Conservation (phyloP, 2,329 filamentous ascomycete species). For the Raffaelea ambrosiae region DNA sequence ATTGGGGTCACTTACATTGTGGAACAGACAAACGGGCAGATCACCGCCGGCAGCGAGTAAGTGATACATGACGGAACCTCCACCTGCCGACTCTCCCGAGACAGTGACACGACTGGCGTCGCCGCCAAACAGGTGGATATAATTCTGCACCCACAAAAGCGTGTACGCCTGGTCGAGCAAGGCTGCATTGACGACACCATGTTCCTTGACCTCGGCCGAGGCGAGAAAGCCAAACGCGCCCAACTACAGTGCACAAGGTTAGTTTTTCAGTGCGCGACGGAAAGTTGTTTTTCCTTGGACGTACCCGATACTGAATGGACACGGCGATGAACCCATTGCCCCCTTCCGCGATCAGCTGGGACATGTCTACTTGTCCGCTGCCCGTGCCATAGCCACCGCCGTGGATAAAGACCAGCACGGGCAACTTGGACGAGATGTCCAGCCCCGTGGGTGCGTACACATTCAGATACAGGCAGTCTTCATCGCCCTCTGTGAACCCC, state of each 20-base stretch:
- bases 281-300: not conserved
- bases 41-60: conserved; percentile 26
- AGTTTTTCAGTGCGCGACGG: not conserved
- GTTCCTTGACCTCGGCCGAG: conserved; percentile 10
- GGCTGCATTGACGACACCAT: conserved; percentile 37
- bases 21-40: not conserved
- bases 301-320: conserved; percentile 18
- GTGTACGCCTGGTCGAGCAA: conserved; percentile 43
- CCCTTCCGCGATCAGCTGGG: conserved; percentile 15
- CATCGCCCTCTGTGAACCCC: conserved; percentile 11
- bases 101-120: conserved; percentile 43
- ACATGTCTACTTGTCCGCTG: conserved; percentile 13
- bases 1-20: conserved; percentile 13
- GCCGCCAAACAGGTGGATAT: conserved; percentile 46
- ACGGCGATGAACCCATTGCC: conserved; percentile 17
- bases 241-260: not conserved
- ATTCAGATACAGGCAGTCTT: conserved; percentile 36
- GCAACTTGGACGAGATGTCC: conserved; percentile 25
- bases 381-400: conserved; percentile 20
- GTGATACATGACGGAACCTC: conserved; percentile 35
- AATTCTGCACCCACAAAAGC: conserved; percentile 42
- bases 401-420: conserved; percentile 45
- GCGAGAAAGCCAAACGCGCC: conserved; percentile 14
- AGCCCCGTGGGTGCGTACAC: conserved; percentile 28
- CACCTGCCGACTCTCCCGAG: conserved; percentile 47